phyloP scores from a whole-genome alignment of 2,329 filamentous ascomycete species.

The Anthostomella pinea region DNA sequence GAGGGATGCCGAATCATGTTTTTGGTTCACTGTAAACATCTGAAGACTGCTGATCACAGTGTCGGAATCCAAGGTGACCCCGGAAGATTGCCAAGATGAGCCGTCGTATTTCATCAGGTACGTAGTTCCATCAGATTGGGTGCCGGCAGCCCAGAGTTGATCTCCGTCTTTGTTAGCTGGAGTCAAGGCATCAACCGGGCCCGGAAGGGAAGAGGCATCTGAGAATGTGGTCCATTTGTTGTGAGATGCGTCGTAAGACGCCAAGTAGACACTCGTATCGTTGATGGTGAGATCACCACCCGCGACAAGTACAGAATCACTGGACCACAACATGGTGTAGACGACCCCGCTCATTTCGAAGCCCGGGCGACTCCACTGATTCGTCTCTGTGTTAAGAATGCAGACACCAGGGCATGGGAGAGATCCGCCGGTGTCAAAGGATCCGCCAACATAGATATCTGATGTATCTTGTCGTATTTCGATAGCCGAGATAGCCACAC shows the following conservation, averaged over 20 bases:
- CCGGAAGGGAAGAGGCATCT: conserved; percentile 67
- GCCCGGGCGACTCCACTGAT: conserved; percentile 79
- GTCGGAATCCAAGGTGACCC: conserved; percentile 57
- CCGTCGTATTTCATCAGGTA: conserved; percentile 85
- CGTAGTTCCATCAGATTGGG: conserved; percentile 55
- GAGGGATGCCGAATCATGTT: conserved; percentile 63
- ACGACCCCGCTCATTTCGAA: conserved; percentile 69
- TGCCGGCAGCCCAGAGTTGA: conserved; percentile 81
- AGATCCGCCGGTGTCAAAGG: conserved; percentile 78
- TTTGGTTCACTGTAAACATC: conserved; percentile 67
- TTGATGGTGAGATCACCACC: conserved; percentile 73
- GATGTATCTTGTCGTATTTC: conserved; percentile 65
- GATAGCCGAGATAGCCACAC: conserved; percentile 74
- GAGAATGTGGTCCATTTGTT: conserved; percentile 64
- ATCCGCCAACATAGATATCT: conserved; percentile 82
- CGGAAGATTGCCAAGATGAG: conserved; percentile 64
- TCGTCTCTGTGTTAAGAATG: conserved; percentile 65
- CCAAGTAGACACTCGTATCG: conserved; percentile 63
- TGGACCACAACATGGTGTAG: conserved; percentile 72
- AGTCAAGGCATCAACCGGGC: conserved; percentile 73
- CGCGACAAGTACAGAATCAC: conserved; percentile 67
- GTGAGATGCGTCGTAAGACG: conserved; percentile 66
- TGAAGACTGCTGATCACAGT: conserved; percentile 78
- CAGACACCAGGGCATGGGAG: conserved; percentile 82
- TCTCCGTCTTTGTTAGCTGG: conserved; percentile 69